phyloP scores from a whole-genome alignment of 208 protist genomes.

The Crithidia acanthocephali region DNA sequence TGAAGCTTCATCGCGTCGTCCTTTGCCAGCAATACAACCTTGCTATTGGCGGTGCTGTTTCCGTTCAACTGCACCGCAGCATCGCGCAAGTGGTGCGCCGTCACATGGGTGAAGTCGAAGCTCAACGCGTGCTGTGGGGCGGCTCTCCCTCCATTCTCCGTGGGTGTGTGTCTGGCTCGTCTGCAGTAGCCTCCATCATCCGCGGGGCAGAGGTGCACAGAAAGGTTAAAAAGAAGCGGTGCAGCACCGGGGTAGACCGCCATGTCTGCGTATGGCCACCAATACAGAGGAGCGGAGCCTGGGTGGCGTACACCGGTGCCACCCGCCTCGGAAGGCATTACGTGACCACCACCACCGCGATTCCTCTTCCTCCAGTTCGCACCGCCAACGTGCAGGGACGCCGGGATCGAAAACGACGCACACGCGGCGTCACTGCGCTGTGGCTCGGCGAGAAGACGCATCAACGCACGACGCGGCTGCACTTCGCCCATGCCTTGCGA shows the following conservation, averaged over 20 bases:
- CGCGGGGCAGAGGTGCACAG: conserved; percentile 45
- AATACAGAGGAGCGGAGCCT: conserved; percentile 54
- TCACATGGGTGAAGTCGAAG: background rate
- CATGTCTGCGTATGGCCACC: conserved; percentile 96
- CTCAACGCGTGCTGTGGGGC: background rate
- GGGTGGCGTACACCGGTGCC: too few relatives aligned
- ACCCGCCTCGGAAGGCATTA: too few relatives aligned
- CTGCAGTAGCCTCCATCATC: background rate
- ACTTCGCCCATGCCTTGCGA: conserved; percentile 71
- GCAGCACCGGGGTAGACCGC: conserved; percentile 73
- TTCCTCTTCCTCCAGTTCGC: too few relatives aligned
- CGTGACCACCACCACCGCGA: too few relatives aligned
- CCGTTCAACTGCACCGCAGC: background rate
- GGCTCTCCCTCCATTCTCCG: too few relatives aligned
- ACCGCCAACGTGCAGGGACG: conserved; percentile 14
- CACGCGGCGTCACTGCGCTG: background rate
- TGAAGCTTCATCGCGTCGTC: background rate
- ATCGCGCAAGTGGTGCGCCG: background rate
- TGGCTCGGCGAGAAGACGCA: background rate
- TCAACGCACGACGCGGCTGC: conserved; percentile 45
- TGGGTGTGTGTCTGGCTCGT: background rate
- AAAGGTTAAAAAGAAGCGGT: conserved; percentile 94
- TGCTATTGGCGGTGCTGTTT: too few relatives aligned
- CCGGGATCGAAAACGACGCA: conserved; percentile 22
- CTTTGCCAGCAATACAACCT: background rate